Evolutionary conservation across 1,139 yeast genomes (phyloP), one percentile per base, ranked within the genome.

Genomic region (Debaryomyces sp.): DNA sequence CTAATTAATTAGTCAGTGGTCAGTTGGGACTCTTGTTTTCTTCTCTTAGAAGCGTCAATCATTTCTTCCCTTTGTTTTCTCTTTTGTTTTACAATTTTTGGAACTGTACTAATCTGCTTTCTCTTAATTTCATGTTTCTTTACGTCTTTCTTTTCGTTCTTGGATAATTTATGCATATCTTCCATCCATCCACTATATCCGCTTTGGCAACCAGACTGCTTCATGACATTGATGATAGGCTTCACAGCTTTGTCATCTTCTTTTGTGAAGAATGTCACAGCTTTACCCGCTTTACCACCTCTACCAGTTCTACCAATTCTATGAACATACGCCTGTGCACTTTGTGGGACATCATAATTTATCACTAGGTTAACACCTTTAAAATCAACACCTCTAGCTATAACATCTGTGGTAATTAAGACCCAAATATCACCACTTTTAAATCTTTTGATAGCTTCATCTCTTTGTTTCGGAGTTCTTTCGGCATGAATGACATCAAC

Each of bases 251-350:
- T 69, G 10, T 81, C 73, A 63, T 95, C 99, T 54, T 89, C 96
- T 64, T 91, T 92, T 22, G 99, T 91, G 73, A 89, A 95, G 57
- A 92, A 87, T 0, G 99, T 95, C 22, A 94, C 82, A 0, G 99
- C 97, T 58, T 78, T 80, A 52, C 99, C 99, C 2, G 71, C 61
- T 55, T 87, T 82, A 1, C 97, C 97, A 44, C 94, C 97, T 77
- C 99, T 86, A 56, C 99, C 99, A 2, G 99, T 94, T 76, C 99
- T 87, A 67, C 99, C 99, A 59, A 95, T 90, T 71, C 99, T 82
- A 68, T 95, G 99, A 40, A 95, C 97, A 65, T 95, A 95, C 0
- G 97, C 87, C 67, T 94, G 98, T 0, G 98, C 90, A 45, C 88
- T 82, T 59, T 85, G 90, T 13, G 99, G 99, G 6, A 94, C 96